Evolutionary conservation across 768 basidiomycete species (phyloP).

Genomic region (Rhizopogon vinicolor): DNA sequence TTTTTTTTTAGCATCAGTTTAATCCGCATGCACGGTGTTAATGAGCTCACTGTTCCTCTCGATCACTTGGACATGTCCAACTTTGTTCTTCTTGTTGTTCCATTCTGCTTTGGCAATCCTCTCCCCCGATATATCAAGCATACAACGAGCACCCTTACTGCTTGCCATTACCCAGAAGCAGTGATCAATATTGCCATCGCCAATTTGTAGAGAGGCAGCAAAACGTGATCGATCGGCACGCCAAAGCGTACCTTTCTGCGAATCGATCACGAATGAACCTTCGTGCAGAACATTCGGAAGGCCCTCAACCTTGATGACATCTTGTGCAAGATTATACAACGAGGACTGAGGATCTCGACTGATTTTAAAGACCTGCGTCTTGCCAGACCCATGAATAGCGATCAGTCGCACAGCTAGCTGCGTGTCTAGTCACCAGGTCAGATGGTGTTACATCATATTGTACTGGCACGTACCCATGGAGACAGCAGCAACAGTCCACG

Average conservation of each 20-base stretch:
- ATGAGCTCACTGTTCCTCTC: constrained; percentile 53
- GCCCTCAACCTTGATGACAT: constrained; percentile 33
- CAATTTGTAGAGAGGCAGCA: constrained; percentile 26
- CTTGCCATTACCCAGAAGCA: constrained; percentile 52
- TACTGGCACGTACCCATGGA: constrained; percentile 46
- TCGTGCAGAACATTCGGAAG: constrained; percentile 40
- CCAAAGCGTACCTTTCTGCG: constrained; percentile 42
- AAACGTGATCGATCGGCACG: constrained; percentile 42
- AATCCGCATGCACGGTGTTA: background rate
- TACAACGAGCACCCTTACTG: constrained; percentile 51
- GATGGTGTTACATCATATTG: background rate
- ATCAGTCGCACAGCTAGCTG: constrained; percentile 55
- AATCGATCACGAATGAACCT: constrained; percentile 51
- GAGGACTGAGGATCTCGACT: constrained; percentile 28
- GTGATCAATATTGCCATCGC: constrained; percentile 9
- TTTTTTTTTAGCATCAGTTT: background rate
- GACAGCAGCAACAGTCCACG: constrained; percentile 55
- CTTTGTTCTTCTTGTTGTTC: constrained; percentile 45
- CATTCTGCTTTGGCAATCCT: constrained; percentile 65
- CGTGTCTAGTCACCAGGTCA: constrained; percentile 29
- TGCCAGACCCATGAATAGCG: constrained; percentile 53
- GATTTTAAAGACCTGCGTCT: constrained; percentile 55
- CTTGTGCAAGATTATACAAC: constrained; percentile 31
- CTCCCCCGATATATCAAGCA: constrained; percentile 59
- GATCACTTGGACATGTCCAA: constrained; percentile 50